Percentiles rank a stretch among this genome's conserved stretches.
phyloP scores from a whole-genome alignment of 768 basidiomycete genomes.

The Tulasnella sp. region DNA sequence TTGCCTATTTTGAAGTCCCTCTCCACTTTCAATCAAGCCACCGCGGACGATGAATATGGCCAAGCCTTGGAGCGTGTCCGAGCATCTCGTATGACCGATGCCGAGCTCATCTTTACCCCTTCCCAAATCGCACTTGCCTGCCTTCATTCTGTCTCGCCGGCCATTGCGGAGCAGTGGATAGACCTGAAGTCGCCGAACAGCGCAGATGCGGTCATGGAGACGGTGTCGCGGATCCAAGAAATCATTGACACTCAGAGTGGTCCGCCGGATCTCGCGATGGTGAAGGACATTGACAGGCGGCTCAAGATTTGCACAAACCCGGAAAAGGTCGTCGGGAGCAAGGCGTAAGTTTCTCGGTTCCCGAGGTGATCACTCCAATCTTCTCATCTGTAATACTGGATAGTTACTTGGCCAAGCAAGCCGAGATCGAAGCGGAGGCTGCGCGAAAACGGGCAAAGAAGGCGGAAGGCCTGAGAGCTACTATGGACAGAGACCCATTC shows the following conservation, averaged over 20 bases:
- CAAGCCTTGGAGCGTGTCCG: slow-evolving; percentile 58
- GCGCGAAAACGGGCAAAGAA: slow-evolving; percentile 53
- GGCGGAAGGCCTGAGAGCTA: slow-evolving; percentile 31
- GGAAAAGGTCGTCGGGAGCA: slow-evolving; percentile 87
- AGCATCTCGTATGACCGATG: slow-evolving; percentile 80
- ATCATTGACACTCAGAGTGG: slow-evolving; percentile 49
- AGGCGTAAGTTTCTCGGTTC: slow-evolving; percentile 48
- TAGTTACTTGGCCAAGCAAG: slow-evolving; percentile 44
- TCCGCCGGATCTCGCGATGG: slow-evolving; percentile 69
- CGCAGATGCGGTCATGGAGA: slow-evolving; percentile 31
- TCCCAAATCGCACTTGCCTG: slow-evolving; percentile 88
- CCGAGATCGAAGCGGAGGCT: slow-evolving; percentile 61
- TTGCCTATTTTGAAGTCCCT: slow-evolving; percentile 42
- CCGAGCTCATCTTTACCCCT: slow-evolving; percentile 84
- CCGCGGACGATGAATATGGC: slow-evolving; percentile 54
- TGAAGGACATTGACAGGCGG: slow-evolving; percentile 82
- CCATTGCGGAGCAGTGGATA: slow-evolving; percentile 56
- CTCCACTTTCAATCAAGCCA: slow-evolving; percentile 43
- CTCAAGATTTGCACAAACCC: slow-evolving; percentile 90
- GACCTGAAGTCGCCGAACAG: slow-evolving; percentile 34
- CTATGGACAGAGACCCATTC: slow-evolving; percentile 62
- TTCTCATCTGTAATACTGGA: not conserved
- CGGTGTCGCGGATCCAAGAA: slow-evolving; percentile 47
- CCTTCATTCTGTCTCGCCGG: slow-evolving; percentile 55
- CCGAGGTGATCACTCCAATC: not conserved